phyloP scores from a whole-genome alignment of 352 stramenopile species.

The Phytophthora hybrid region DNA sequence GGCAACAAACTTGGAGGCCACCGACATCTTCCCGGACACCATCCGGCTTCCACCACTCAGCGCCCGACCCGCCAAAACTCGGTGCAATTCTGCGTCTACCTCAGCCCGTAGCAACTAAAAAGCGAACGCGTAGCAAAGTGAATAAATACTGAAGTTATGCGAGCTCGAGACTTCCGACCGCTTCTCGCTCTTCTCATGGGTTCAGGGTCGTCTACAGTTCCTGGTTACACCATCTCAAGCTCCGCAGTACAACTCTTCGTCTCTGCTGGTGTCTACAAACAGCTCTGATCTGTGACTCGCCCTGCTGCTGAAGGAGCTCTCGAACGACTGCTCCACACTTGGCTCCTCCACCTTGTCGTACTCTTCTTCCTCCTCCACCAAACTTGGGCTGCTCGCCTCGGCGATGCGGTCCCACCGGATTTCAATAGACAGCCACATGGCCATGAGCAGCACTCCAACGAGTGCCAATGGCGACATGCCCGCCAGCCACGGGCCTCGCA shows the following conservation, averaged over 20 bases:
- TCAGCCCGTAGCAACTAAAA: conserved; percentile 21
- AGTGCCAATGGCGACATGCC: conserved; percentile 42
- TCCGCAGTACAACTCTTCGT: conserved; percentile 17
- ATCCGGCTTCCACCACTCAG: conserved; percentile 62
- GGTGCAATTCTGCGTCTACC: conserved; percentile 13
- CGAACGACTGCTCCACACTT: background rate
- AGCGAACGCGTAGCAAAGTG: conserved; percentile 15
- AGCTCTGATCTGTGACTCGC: conserved; percentile 11
- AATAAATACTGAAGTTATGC: conserved; percentile 44
- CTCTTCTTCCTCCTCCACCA: conserved; percentile 19
- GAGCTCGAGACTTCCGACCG: conserved; percentile 9
- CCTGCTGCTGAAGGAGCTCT: conserved; percentile 12
- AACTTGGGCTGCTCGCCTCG: conserved; percentile 12
- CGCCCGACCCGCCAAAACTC: conserved; percentile 25
- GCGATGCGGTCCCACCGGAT: conserved; percentile 57
- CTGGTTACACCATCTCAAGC: conserved; percentile 22
- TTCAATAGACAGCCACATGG: conserved; percentile 52
- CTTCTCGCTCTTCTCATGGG: conserved; percentile 2
- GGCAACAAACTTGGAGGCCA: conserved; percentile 26
- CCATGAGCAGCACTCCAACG: conserved; percentile 44
- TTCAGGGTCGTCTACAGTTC: no score
- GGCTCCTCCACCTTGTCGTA: conserved; percentile 18
- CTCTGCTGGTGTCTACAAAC: conserved; percentile 34
- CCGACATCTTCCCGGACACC: conserved; percentile 34
- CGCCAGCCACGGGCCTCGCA: conserved; percentile 31